These are phyloP conservation scores for Pholiota microspora DNA, from an alignment of 768 basidiomycete genomes.

Conservation along the genomic window DNA sequence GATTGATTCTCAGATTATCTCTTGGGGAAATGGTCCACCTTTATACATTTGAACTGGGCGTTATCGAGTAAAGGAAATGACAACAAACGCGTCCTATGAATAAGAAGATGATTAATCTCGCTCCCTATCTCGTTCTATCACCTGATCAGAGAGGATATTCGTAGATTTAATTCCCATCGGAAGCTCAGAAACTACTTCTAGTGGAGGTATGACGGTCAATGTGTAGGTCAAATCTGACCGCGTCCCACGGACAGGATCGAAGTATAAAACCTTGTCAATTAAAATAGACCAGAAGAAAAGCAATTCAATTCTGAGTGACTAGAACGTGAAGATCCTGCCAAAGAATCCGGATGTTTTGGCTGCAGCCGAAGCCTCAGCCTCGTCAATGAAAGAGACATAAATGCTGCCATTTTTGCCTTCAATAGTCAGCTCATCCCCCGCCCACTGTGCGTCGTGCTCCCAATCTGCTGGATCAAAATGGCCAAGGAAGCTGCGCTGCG, in stretches of 20 bases:
- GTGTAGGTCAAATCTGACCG: too few relatives aligned
- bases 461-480: slow-evolving; percentile 22
- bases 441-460: slow-evolving; percentile 23
- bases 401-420: slow-evolving; percentile 35
- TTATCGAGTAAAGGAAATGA: slow-evolving; percentile 6
- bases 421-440: slow-evolving; percentile 32
- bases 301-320: background rate
- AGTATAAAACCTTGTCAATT: too few relatives aligned
- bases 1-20: background rate
- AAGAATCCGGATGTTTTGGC: slow-evolving; percentile 19
- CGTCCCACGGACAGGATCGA: too few relatives aligned
- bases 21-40: background rate
- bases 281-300: slow-evolving; percentile 30
- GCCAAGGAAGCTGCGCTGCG: slow-evolving; percentile 35
- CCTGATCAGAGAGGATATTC: background rate
- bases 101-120: slow-evolving; percentile 5
- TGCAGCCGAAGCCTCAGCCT: slow-evolving; percentile 12
- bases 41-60: background rate
- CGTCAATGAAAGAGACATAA: slow-evolving; percentile 34
- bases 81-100: background rate
- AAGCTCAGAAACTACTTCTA: too few relatives aligned
- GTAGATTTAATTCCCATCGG: background rate
- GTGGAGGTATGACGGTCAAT: too few relatives aligned
- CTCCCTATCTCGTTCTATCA: background rate
- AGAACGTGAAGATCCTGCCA: slow-evolving; percentile 22